Conservation (phyloP, 805 yeast species). For the Candida oleophila region DNA sequence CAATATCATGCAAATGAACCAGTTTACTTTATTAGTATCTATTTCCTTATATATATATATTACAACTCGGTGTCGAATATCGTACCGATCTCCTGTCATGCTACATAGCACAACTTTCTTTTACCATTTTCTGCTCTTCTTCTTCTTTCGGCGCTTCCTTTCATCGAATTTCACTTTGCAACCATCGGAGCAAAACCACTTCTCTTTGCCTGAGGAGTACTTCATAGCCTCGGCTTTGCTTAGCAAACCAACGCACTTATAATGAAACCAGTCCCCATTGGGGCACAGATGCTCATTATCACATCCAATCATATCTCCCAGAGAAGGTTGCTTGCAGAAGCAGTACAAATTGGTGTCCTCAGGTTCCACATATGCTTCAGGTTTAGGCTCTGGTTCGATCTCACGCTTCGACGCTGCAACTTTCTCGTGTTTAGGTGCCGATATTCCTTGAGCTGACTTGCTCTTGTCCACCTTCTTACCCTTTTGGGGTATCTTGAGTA, state of each 20-base stretch:
- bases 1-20: not conserved
- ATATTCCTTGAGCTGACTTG: not conserved
- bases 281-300: constrained; percentile 56
- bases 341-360: constrained; percentile 54
- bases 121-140: constrained; percentile 11
- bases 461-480: not conserved
- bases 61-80: not conserved
- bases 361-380: not conserved
- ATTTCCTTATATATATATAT: not conserved
- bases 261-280: constrained; percentile 48
- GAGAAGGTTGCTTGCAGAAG: constrained; percentile 90
- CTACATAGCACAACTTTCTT: not conserved
- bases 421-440: not conserved
- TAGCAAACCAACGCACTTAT: constrained; percentile 42
- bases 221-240: constrained; percentile 37
- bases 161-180: constrained; percentile 21
- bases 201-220: constrained; percentile 30
- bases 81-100: too few species aligned
- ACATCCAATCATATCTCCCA: constrained; percentile 96
- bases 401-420: constrained; percentile 3
- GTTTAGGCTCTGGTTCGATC: constrained; percentile 4
- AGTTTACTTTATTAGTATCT: not conserved
- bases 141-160: constrained; percentile 9
- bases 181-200: constrained; percentile 40
- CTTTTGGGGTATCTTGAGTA: not conserved